Evolutionary conservation across 805 yeast genomes (phyloP).

Genomic region (Saccharomycopsis microspora): DNA sequence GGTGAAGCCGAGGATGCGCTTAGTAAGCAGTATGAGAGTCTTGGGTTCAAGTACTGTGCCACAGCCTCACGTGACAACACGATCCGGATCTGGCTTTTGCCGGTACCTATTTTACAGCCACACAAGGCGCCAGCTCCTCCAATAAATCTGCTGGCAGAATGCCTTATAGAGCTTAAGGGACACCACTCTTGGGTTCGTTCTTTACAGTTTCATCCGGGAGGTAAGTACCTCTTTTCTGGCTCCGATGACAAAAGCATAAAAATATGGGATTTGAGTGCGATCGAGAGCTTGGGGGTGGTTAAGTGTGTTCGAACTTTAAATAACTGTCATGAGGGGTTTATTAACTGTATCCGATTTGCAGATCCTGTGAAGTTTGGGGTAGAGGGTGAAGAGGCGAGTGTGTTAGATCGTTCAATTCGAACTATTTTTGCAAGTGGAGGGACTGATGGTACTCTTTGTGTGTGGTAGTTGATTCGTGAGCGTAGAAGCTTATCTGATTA

Average conservation of each 20-base stretch:
- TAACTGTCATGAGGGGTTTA: constrained; percentile 65
- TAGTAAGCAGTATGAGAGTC: constrained; percentile 21
- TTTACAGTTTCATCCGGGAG: constrained; percentile 63
- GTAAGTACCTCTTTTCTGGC: constrained; percentile 54
- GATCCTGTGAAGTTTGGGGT: constrained; percentile 22
- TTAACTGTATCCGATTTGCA: constrained; percentile 51
- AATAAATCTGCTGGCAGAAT: constrained; percentile 48
- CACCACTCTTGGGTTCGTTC: constrained; percentile 84
- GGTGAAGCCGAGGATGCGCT: constrained; percentile 18
- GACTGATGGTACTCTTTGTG: constrained; percentile 27
- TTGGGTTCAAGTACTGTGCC: constrained; percentile 64
- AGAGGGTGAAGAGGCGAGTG: constrained; percentile 8
- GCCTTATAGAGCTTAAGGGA: constrained; percentile 48
- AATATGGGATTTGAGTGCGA: constrained; percentile 60
- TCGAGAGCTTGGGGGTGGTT: constrained; percentile 23
- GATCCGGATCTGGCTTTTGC: constrained; percentile 69
- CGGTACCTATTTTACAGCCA: constrained; percentile 47
- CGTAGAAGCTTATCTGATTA: neutral
- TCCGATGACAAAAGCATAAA: constrained; percentile 71
- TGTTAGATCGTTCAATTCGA: constrained; percentile 18
- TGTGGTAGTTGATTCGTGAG: constrained; percentile 23
- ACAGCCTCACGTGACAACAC: constrained; percentile 74
- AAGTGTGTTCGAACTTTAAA: constrained; percentile 38
- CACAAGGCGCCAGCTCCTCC: constrained; percentile 47
- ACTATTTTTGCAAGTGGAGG: constrained; percentile 34